A percentile compares a stretch with the other conserved stretches of the same genome.
These are phyloP conservation scores for Corymbia maculata DNA, from an alignment of 345 rosid species.

Conservation along the genomic window DNA sequence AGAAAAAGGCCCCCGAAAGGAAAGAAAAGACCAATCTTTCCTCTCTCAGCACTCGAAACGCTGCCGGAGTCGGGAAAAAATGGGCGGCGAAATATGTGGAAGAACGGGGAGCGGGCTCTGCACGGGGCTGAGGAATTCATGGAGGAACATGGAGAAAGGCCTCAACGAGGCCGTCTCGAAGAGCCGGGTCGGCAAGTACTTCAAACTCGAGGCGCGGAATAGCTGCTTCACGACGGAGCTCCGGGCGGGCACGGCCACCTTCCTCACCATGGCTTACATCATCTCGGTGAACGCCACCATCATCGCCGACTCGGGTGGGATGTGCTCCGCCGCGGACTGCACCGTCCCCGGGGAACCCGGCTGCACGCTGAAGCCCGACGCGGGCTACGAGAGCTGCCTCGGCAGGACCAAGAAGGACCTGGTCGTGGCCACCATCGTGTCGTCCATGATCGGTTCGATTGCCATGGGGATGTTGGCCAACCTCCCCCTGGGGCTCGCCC, in stretches of 20 bases:
- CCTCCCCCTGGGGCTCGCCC: conserved; percentile 80
- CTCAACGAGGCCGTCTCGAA: conserved; percentile 54
- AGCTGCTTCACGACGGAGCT: conserved; percentile 66
- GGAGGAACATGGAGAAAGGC: conserved; percentile 37
- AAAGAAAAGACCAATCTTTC: background rate
- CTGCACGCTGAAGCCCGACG: conserved; percentile 46
- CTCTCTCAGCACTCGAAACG: background rate
- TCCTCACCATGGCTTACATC: conserved; percentile 94
- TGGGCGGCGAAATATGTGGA: background rate
- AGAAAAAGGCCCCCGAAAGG: background rate
- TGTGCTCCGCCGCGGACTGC: conserved; percentile 59
- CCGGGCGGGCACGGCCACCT: conserved; percentile 85
- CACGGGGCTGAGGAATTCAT: conserved; percentile 6
- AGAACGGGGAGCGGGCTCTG: background rate
- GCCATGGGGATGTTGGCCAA: conserved; percentile 82
- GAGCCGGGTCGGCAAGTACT: conserved; percentile 48
- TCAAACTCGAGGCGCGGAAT: conserved; percentile 61
- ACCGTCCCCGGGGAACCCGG: conserved; percentile 29
- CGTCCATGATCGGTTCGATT: conserved; percentile 66
- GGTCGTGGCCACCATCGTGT: conserved; percentile 60
- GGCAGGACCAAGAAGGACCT: conserved; percentile 58
- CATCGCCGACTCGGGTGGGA: conserved; percentile 69
- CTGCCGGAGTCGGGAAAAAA: background rate
- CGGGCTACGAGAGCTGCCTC: conserved; percentile 59
- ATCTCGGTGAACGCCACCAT: conserved; percentile 85